Conservation (phyloP, 2,329 filamentous ascomycete species). For the Paracamarosporium sp. region DNA sequence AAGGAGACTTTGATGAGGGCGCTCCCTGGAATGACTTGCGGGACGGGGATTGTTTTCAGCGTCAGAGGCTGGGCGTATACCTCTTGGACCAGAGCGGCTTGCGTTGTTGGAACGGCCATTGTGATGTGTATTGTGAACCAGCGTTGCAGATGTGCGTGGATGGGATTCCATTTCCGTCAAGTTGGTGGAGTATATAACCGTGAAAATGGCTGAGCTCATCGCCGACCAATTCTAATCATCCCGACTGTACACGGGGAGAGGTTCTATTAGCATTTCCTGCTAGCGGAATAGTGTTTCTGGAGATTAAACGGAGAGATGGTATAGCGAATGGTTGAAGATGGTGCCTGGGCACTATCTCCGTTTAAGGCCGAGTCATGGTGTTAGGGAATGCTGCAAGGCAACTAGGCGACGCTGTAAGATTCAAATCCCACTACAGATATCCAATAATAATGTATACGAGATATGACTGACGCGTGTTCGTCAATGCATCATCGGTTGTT, state of each 20-base stretch:
- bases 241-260: neutral
- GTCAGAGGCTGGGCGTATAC: constrained; percentile 26
- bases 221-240: neutral
- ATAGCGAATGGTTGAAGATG: too few species aligned
- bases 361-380: neutral
- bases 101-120: constrained; percentile 4
- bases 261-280: neutral
- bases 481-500: too few species aligned
- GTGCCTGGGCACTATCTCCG: neutral
- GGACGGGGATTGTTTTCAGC: constrained; percentile 43
- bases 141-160: neutral
- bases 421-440: too few species aligned
- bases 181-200: neutral
- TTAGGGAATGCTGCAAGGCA: neutral
- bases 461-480: too few species aligned
- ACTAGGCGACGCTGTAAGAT: neutral
- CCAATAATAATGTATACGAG: too few species aligned
- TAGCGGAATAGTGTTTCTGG: neutral
- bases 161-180: neutral
- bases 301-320: neutral
- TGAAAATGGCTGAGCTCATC: neutral
- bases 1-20: constrained; percentile 50
- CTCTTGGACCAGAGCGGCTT: constrained; percentile 39
- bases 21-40: constrained; percentile 40
- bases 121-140: neutral